A percentile compares a stretch with the other conserved stretches of the same genome.
These are phyloP conservation scores for Zasmidium cellare DNA, from an alignment of 2,329 filamentous ascomycete species.

Conservation along the genomic window DNA sequence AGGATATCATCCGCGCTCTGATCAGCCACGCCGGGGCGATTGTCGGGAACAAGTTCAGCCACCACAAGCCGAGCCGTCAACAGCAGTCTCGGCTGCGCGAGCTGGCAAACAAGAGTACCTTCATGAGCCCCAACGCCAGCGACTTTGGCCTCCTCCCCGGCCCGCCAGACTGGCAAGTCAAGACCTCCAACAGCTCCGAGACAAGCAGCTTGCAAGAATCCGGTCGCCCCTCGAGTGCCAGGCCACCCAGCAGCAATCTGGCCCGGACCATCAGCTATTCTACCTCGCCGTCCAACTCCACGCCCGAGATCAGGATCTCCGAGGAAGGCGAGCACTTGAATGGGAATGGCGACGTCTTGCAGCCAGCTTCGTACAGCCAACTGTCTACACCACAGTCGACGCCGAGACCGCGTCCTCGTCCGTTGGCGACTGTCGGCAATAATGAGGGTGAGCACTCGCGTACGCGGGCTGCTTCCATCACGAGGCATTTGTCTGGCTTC, in stretches of 20 bases:
- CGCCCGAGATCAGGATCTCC: conserved; percentile 13
- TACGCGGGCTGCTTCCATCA: conserved; percentile 28
- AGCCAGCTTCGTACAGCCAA: too few relatives aligned
- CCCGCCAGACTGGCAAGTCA: conserved; percentile 19
- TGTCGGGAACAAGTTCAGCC: conserved; percentile 94
- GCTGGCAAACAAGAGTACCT: conserved; percentile 73
- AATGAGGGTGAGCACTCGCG: conserved; percentile 10
- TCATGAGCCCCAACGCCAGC: conserved; percentile 44
- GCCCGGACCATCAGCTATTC: conserved; percentile 23
- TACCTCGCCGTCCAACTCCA: conserved; percentile 23
- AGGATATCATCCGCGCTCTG: conserved; percentile 87
- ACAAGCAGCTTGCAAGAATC: conserved; percentile 28
- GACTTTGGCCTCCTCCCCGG: conserved; percentile 9
- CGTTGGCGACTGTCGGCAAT: neutral
- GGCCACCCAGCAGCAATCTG: conserved; percentile 29
- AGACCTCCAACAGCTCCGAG: conserved; percentile 21
- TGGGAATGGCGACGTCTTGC: neutral
- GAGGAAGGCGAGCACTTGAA: neutral
- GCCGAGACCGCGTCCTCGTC: conserved; percentile 2
- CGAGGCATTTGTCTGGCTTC: conserved; percentile 32
- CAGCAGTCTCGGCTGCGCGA: conserved; percentile 80
- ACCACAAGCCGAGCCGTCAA: conserved; percentile 77
- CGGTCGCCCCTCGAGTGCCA: conserved; percentile 30
- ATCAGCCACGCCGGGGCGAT: conserved; percentile 96
- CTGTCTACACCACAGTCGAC: conserved; percentile 5